Evolutionary conservation across 768 basidiomycete genomes (phyloP).

Genomic region (Boletellus ananiceps): DNA sequence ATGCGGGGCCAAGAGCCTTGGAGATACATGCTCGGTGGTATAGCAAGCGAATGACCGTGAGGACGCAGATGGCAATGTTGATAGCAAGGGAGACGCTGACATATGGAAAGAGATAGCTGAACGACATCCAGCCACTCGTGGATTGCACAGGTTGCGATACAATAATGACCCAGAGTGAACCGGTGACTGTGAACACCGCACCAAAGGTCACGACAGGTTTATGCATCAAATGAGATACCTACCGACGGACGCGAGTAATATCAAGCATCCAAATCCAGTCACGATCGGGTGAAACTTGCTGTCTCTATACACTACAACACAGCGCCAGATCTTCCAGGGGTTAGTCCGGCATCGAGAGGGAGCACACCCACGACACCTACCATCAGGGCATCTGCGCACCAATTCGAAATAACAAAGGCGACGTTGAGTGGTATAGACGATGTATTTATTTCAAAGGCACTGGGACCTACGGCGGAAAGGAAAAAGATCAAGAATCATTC

Average conservation of each 20-base stretch:
- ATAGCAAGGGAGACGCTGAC: conserved; percentile 31
- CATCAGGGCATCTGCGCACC: conserved; percentile 30
- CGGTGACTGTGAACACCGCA: conserved; percentile 17
- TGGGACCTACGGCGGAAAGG: conserved; percentile 17
- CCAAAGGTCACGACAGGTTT: neutral
- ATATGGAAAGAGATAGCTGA: conserved; percentile 31
- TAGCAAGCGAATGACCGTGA: conserved; percentile 31
- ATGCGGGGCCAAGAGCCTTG: conserved; percentile 23
- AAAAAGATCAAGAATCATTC: too few species aligned
- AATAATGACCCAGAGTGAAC: conserved; percentile 27
- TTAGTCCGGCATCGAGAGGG: neutral
- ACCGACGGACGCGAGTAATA: conserved; percentile 26
- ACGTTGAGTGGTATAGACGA: conserved; percentile 25
- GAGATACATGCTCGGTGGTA: conserved; percentile 25
- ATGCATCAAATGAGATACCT: neutral
- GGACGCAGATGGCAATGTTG: conserved; percentile 29
- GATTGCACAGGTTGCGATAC: conserved; percentile 23
- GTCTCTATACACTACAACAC: conserved; percentile 30
- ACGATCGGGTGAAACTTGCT: conserved; percentile 19
- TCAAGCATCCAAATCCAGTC: conserved; percentile 11
- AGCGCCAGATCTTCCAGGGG: conserved; percentile 28
- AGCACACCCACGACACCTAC: conserved; percentile 8
- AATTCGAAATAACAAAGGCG: conserved; percentile 29
- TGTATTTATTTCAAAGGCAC: conserved; percentile 20
- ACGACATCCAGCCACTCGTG: conserved; percentile 27